Evolutionary conservation across 768 basidiomycete genomes (phyloP).

Genomic region (Lactarius sanguifluus): DNA sequence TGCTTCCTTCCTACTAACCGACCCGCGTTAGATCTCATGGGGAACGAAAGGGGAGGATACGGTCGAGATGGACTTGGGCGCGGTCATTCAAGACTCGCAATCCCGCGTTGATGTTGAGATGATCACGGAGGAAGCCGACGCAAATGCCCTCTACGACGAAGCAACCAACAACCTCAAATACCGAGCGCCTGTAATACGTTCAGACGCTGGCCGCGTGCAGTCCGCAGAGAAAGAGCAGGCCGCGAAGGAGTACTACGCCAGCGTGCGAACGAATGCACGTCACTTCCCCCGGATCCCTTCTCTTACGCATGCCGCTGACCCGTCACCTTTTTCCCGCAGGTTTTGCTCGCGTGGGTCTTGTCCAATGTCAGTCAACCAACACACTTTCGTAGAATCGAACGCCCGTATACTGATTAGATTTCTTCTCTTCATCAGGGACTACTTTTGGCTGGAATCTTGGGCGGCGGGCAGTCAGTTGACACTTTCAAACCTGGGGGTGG

Average conservation of each 20-base stretch:
- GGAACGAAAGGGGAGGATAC: constrained; percentile 90
- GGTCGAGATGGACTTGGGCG: constrained; percentile 75
- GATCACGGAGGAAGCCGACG: constrained; percentile 75
- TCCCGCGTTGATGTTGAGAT: constrained; percentile 88
- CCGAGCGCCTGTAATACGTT: constrained; percentile 43
- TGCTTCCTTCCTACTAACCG: constrained; percentile 18
- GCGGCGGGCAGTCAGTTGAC: constrained; percentile 53
- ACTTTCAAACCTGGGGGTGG: constrained; percentile 56
- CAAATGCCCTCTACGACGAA: constrained; percentile 83
- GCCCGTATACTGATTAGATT: not conserved
- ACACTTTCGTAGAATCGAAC: constrained; percentile 3
- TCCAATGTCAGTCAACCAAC: constrained; percentile 59
- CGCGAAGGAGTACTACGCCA: constrained; percentile 85
- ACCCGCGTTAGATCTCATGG: constrained; percentile 70
- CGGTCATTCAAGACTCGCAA: constrained; percentile 75
- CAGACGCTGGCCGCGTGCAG: constrained; percentile 38
- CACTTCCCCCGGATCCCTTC: not conserved
- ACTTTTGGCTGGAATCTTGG: constrained; percentile 66
- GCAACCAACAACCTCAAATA: constrained; percentile 71
- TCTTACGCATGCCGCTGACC: not conserved
- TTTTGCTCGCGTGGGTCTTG: constrained; percentile 77
- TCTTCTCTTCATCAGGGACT: constrained; percentile 48
- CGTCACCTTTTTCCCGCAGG: constrained; percentile 37
- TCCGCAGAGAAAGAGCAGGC: constrained; percentile 65
- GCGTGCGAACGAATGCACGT: constrained; percentile 75